phyloP scores from a whole-genome alignment of 2,329 filamentous ascomycete species.

The Ophiostoma triangulosporum region DNA sequence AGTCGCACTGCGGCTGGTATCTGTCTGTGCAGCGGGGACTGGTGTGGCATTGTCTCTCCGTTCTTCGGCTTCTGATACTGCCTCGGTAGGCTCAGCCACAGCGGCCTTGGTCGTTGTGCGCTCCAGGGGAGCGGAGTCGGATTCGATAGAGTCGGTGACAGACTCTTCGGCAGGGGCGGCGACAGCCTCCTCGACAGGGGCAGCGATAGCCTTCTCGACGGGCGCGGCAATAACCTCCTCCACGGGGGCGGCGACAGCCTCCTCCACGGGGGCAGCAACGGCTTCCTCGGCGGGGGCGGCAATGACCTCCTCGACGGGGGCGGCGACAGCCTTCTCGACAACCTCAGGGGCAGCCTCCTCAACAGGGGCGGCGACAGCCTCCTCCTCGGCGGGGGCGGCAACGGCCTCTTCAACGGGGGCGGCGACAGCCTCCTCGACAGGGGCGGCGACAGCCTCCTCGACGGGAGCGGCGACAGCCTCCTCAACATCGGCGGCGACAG shows the following conservation, averaged over 20 bases:
- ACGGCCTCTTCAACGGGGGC: background rate
- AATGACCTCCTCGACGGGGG: background rate
- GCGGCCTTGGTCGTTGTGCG: background rate
- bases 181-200: background rate
- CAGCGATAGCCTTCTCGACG: background rate
- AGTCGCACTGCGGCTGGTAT: background rate
- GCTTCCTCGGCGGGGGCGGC: background rate
- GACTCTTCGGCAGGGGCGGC: background rate
- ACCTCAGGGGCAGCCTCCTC: background rate
- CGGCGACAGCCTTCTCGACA: background rate
- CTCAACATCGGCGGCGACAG: background rate
- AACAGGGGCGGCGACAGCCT: background rate
- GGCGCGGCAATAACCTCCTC: background rate
- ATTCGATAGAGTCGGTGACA: background rate
- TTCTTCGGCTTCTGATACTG: background rate
- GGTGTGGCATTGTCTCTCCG: background rate
- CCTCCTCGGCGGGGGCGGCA: background rate
- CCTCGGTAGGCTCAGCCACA: background rate
- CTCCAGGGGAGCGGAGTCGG: background rate
- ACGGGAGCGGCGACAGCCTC: background rate
- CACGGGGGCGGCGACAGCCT: background rate
- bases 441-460: background rate
- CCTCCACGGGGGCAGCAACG: background rate
- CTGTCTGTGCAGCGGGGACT: background rate
- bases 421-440: background rate